These are phyloP conservation scores for Tritrichomonas foetus DNA, from an alignment of 208 protist species.

Conservation along the genomic window DNA sequence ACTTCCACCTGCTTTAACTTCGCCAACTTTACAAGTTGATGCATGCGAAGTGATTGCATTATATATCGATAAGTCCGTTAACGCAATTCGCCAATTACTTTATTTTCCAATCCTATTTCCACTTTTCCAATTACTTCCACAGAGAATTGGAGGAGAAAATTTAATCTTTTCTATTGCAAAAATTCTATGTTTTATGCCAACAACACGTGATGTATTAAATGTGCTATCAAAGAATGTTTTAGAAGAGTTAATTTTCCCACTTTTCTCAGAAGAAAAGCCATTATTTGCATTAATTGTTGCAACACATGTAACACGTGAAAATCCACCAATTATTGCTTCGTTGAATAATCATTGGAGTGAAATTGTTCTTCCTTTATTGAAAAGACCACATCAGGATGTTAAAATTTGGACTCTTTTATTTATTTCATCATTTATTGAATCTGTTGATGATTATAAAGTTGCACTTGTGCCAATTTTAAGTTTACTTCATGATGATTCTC, in stretches of 20 bases:
- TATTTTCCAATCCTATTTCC: neutral
- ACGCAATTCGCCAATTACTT: neutral
- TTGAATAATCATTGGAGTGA: neutral
- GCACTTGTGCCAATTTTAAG: neutral
- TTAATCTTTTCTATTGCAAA: neutral
- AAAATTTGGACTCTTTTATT: neutral
- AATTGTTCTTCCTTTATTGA: neutral
- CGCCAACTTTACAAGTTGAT: neutral
- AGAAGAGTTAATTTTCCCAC: neutral
- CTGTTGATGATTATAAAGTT: neutral
- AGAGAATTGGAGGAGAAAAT: neutral
- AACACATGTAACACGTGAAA: neutral
- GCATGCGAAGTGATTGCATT: neutral
- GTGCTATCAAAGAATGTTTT: neutral
- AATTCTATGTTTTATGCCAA: neutral
- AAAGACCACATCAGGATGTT: neutral
- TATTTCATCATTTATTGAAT: neutral
- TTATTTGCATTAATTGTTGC: neutral
- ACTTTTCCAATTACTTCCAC: neutral
- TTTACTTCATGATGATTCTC: neutral
- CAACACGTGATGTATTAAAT: neutral
- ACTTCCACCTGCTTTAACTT: neutral
- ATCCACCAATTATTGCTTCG: neutral
- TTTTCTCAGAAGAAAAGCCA: neutral
- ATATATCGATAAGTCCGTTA: conserved; percentile 5